Evolutionary conservation across 2,329 filamentous ascomycete species (phyloP).

Genomic region (Chaetomiaceae sp.): DNA sequence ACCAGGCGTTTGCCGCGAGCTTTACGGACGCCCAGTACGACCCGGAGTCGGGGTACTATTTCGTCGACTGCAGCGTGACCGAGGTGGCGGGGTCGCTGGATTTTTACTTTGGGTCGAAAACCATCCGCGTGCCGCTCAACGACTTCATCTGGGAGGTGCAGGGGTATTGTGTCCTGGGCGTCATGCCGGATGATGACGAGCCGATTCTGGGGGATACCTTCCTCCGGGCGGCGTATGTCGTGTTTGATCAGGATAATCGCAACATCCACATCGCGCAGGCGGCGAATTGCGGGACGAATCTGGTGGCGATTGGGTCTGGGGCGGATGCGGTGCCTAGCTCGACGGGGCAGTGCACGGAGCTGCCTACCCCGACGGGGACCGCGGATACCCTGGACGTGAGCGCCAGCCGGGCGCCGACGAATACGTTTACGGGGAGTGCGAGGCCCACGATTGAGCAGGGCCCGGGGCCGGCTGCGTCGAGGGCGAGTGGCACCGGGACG

Average conservation of each 20-base stretch:
- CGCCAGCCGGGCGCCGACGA: conserved; percentile 14
- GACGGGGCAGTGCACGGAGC: conserved; percentile 20
- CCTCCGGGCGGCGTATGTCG: conserved; percentile 31
- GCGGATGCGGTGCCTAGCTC: conserved; percentile 22
- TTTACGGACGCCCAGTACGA: conserved; percentile 39
- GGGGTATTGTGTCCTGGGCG: conserved; percentile 40
- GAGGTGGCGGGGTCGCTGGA: conserved; percentile 39
- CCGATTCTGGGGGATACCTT: conserved; percentile 33
- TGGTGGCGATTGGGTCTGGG: conserved; percentile 28
- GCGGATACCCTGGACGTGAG: conserved; percentile 14
- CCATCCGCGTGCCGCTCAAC: conserved; percentile 40
- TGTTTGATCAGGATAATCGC: conserved; percentile 33
- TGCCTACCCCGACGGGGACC: conserved; percentile 8
- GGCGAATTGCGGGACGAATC: conserved; percentile 29
- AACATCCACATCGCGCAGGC: conserved; percentile 32
- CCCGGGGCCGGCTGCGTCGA: conserved; percentile 13
- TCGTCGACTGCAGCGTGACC: conserved; percentile 40
- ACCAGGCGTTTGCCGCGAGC: conserved; percentile 39
- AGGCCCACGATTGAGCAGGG: conserved; percentile 17
- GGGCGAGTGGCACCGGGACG: not conserved
- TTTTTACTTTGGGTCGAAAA: conserved; percentile 44
- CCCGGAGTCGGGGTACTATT: conserved; percentile 39
- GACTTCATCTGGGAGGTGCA: conserved; percentile 48
- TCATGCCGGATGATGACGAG: conserved; percentile 23
- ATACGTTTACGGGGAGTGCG: conserved; percentile 15